A percentile compares a stretch with the other conserved stretches of the same genome.
These are phyloP conservation scores for Panaeolus cyanescens DNA, from an alignment of 768 basidiomycete species.

Conservation along the genomic window DNA sequence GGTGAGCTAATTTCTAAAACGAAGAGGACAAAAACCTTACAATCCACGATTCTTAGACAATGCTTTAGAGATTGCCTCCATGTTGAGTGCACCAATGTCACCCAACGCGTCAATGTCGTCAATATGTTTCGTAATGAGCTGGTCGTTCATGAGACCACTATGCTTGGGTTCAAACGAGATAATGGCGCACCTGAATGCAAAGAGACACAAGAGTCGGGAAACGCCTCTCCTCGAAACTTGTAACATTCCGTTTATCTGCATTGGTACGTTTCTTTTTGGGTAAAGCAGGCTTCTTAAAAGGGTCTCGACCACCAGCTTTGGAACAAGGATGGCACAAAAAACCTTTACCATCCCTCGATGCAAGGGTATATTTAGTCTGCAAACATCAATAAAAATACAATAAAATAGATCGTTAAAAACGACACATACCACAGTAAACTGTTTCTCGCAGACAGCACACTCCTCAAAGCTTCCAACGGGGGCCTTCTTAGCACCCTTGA, in stretches of 20 bases:
- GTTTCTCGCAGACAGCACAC: conserved; percentile 81
- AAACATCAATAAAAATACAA: not conserved
- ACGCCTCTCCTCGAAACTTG: conserved; percentile 68
- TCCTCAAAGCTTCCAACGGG: conserved; percentile 76
- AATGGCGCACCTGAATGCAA: conserved; percentile 70
- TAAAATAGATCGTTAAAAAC: not conserved
- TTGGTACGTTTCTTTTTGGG: conserved; percentile 64
- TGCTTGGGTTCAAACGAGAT: not conserved
- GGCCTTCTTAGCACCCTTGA: conserved; percentile 47
- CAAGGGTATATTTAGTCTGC: conserved; percentile 86
- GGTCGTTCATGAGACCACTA: not conserved
- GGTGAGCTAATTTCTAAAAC: conserved; percentile 5
- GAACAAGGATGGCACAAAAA: conserved; percentile 87
- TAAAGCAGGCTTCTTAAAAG: conserved; percentile 77
- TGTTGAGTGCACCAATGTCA: conserved; percentile 82
- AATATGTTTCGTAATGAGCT: conserved; percentile 86
- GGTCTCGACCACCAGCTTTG: conserved; percentile 75
- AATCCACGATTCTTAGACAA: conserved; percentile 79
- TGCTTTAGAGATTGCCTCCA: conserved; percentile 82
- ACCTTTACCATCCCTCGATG: conserved; percentile 68
- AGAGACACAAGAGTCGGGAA: conserved; percentile 73
- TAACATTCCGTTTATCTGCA: conserved; percentile 67
- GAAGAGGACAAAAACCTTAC: conserved; percentile 50
- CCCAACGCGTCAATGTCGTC: conserved; percentile 89
- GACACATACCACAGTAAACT: conserved; percentile 82